Evolutionary conservation across 305 asterid species (phyloP), one percentile per base, ranked within the genome.

Genomic region (Plantago lanceolata): DNA sequence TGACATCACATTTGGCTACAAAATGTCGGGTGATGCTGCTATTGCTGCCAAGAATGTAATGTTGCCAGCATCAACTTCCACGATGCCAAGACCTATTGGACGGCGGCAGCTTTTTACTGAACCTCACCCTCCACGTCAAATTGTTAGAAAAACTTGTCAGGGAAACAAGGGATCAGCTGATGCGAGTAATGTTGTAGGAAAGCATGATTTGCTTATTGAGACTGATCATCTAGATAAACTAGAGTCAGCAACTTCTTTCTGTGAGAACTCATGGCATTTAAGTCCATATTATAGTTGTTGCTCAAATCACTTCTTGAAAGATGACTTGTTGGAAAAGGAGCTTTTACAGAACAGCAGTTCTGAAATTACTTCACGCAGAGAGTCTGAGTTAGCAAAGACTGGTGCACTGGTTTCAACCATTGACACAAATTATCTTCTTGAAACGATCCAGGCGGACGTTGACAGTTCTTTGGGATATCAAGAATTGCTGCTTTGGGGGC

Each of bases 11-110:
- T 93, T 93, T 75, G 97, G 99, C 28, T 88, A 86, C 82, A 87
- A 93, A 81, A 87, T 93, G 93, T 84, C 88, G 19, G 99, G 99
- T 64, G 85, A 79, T 61, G 97, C 97, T 68, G 93, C 99, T 59
- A 55, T 93, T 76, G 81, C 80, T 64, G 95, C 99, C 61, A 93
- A 93, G 76, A 93, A 93, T 72, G 97, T 93, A 60, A 90, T 90
- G 94, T 72, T 93, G 77, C 89, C 95, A 33, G 76, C 92, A 57
- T 82, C 94, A 52, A 69, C 81, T 63, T 79, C 96, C 55, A 68
- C 67, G 20, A 66, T 51, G 61, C 84, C 81, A 43, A 84, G 88
- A 65, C 85, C 99, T 65, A 70, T 64, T 55, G 99, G 99, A 18
- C 96, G 99, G 59, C 87, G 90, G 58, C 99, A 93, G 76, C 95